A percentile compares a stretch with the other conserved stretches of the same genome.
phyloP scores from a whole-genome alignment of 73 alveolate genomes.

The Uronychia binucleata region DNA sequence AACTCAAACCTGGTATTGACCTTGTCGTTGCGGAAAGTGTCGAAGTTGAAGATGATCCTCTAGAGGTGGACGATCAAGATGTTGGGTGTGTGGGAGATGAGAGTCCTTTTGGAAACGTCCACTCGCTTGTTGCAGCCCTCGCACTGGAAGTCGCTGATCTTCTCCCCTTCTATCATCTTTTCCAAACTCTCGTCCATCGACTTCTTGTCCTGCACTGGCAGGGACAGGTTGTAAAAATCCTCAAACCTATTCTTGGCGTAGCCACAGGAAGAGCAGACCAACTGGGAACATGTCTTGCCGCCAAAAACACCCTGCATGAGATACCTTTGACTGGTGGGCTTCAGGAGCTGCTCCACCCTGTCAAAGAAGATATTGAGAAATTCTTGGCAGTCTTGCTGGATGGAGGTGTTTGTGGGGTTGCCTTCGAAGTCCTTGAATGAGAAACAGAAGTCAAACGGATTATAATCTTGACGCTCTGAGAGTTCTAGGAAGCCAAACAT shows the following conservation, averaged over 20 bases:
- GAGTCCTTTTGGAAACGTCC: constrained; percentile 85
- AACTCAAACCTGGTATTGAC: constrained; percentile 95
- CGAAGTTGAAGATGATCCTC: constrained; percentile 94
- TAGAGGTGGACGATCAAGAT: constrained; percentile 93
- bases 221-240: constrained; percentile 86
- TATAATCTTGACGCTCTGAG: constrained; percentile 89
- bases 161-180: constrained; percentile 86
- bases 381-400: constrained; percentile 98
- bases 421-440: constrained; percentile 97
- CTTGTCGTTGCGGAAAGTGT: constrained; percentile 92
- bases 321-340: constrained; percentile 87
- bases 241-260: constrained; percentile 78
- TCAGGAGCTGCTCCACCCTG: constrained; percentile 89
- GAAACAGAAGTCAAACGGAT: constrained; percentile 93
- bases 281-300: constrained; percentile 91
- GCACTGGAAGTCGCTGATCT: constrained; percentile 93
- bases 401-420: constrained; percentile 92
- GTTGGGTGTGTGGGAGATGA: constrained; percentile 92
- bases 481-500: constrained; percentile 93
- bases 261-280: constrained; percentile 89
- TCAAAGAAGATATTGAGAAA: constrained; percentile 95
- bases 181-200: constrained; percentile 85
- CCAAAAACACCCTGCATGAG: constrained; percentile 92
- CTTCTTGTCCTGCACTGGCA: constrained; percentile 92
- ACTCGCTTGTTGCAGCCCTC: constrained; percentile 93